Base-by-base conservation (phyloP, 805 yeast species). In the Priceomyces haplophilus region DNA sequence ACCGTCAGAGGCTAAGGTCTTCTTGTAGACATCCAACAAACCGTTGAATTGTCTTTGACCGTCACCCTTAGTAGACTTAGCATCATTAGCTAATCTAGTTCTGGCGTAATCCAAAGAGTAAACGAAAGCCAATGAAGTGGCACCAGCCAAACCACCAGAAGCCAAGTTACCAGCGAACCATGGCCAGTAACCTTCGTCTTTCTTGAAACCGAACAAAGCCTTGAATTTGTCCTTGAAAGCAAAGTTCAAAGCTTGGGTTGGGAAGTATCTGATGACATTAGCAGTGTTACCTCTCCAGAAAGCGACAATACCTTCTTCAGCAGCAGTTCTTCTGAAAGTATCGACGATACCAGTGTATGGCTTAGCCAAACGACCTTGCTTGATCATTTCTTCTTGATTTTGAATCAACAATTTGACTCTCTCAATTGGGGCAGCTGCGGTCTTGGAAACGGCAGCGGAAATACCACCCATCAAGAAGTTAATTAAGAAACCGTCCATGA, bases 231-330 rank as follows among this genome's bases (percentile, higher is more conserved):
- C 97, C 81, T 89, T 90, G 91, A 89, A 90, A 65, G 97, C 97
- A 65, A 89, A 90, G 85, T 89, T 89, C 69, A 89, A 82, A 63
- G 97, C 97, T 79, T 89, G 97, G 72, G 97, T 90, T 74, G 97
- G 97, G 95, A 89, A 89, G 83, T 90, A 89, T 81, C 97, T 87
- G 79, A 89, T 84, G 70, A 89, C 97, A 77, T 89, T 89, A 65
- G 97, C 97, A 56, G 97, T 90, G 90, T 89, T 89, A 82, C 97
- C 97, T 85, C 97, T 85, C 97, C 97, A 89, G 91, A 89, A 88
- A 53, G 97, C 76, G 56, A 75, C 79, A 53, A 86, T 64, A 83
- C 97, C 97, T 79, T 89, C 97, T 59, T 85, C 88, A 59, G 86
- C 85, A 55, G 90, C 85, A 59, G 97, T 90, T 82, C 97, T 86